These are phyloP conservation scores for Phellinidium pouzarii DNA, from an alignment of 1,284 basidiomycete genomes.

Conservation along the genomic window DNA sequence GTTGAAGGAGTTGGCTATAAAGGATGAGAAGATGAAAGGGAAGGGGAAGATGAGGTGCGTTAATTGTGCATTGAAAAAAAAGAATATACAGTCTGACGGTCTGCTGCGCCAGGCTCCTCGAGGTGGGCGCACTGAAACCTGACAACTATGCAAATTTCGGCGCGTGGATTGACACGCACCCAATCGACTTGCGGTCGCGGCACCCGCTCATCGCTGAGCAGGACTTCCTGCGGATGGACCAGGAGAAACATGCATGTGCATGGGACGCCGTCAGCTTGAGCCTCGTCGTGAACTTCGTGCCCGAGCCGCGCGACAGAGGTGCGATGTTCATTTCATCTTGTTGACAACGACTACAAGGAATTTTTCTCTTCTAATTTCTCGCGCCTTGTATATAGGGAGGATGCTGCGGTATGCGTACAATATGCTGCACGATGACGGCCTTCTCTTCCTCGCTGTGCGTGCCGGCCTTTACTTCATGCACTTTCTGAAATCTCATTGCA, in stretches of 20 bases:
- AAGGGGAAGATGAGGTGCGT: conserved; percentile 37
- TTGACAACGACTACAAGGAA: neutral
- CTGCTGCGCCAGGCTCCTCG: conserved; percentile 53
- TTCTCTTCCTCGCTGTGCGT: conserved; percentile 72
- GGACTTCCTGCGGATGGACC: conserved; percentile 67
- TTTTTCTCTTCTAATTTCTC: neutral
- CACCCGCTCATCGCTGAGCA: conserved; percentile 76
- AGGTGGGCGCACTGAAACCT: conserved; percentile 80
- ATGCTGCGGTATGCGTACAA: conserved; percentile 65
- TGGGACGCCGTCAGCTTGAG: conserved; percentile 82
- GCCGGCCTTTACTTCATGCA: neutral
- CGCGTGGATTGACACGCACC: conserved; percentile 64
- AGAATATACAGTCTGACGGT: neutral
- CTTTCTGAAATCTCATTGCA: neutral
- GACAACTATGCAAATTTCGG: conserved; percentile 67
- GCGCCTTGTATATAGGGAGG: conserved; percentile 44
- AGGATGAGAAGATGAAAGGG: conserved; percentile 21
- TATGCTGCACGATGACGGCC: conserved; percentile 48
- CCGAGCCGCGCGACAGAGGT: conserved; percentile 73
- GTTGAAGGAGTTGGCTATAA: conserved; percentile 48
- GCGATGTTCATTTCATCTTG: too few species aligned
- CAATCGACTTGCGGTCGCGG: conserved; percentile 77
- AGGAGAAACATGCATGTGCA: conserved; percentile 30
- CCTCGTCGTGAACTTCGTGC: conserved; percentile 83
- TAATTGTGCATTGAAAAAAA: too few species aligned